Evolutionary conservation across 2,329 filamentous ascomycete species (phyloP).

Genomic region (Diaporthe sp.): DNA sequence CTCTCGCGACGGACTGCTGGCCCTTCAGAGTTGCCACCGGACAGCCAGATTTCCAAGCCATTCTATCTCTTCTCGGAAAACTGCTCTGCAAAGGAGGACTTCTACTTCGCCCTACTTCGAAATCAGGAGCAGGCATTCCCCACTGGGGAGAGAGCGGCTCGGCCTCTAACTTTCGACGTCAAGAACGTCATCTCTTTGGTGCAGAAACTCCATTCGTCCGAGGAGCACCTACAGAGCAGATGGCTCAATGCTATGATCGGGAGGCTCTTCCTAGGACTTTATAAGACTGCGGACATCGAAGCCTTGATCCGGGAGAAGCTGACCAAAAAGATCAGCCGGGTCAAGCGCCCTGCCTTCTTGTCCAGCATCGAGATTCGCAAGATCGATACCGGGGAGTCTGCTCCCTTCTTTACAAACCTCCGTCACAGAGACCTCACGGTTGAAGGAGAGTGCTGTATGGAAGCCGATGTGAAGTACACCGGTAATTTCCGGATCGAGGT

Average conservation of each 20-base stretch:
- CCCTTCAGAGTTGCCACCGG: slow-evolving; percentile 65
- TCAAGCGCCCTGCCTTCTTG: slow-evolving; percentile 92
- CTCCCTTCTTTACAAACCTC: slow-evolving; percentile 90
- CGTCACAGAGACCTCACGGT: slow-evolving; percentile 90
- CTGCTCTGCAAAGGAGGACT: slow-evolving; percentile 96
- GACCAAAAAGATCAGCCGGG: slow-evolving; percentile 94
- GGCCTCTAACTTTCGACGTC: slow-evolving; percentile 82
- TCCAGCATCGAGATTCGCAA: slow-evolving; percentile 85
- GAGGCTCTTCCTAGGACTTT: slow-evolving; percentile 87
- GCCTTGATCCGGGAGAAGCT: slow-evolving; percentile 86
- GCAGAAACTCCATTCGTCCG: slow-evolving; percentile 89
- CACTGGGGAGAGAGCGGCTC: slow-evolving; percentile 71
- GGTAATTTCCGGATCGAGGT: slow-evolving; percentile 93
- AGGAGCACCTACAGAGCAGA: slow-evolving; percentile 89
- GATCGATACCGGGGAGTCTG: slow-evolving; percentile 88
- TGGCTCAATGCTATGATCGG: slow-evolving; percentile 96
- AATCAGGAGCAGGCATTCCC: slow-evolving; percentile 82
- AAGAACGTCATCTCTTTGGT: slow-evolving; percentile 91
- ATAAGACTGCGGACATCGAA: slow-evolving; percentile 87
- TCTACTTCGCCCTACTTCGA: slow-evolving; percentile 92
- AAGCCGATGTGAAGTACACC: slow-evolving; percentile 89
- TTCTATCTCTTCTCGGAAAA: slow-evolving; percentile 97
- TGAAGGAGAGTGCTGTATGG: slow-evolving; percentile 89
- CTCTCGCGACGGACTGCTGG: slow-evolving; percentile 75
- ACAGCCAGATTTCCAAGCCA: slow-evolving; percentile 76